Evolutionary conservation across 176 grass and related monocot genomes (phyloP), one percentile per base, ranked within the genome.

Genomic region (Aegilops longissima): DNA sequence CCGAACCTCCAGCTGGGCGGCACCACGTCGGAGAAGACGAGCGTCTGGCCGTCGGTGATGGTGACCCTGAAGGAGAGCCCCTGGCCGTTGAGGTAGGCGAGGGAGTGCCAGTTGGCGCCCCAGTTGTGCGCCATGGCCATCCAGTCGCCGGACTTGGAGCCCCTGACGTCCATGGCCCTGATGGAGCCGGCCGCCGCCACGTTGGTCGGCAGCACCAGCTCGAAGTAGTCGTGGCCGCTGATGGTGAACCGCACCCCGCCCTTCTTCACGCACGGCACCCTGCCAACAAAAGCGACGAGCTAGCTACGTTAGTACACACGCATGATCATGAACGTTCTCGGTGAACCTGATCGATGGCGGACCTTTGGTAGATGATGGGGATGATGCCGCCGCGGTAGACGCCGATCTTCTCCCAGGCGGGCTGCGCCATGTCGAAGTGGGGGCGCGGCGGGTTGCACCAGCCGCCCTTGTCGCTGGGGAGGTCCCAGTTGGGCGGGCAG

Each of bases 401-500:
- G 27, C 80, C 94, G 39, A 96, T 93, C 84, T 88, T 91, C 79
- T 96, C 89, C 89, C 89, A 96, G 2, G 94, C 87, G 1, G 94
- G 94, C 86, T 96, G 91, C 6, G 89, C 80, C 95, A 97, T 94
- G 76, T 91, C 90, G 72, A 92, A 92, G 77, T 92, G 90, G 0
- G 31, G 31, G 4, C 77, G 90, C 11, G 90, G 90, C 6, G 82
- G 90, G 61, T 92, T 92, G 63, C 90, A 92, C 86, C 90, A 92
- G 16, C 90, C 90, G 54, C 90, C 90, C 2, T 17, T 62, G 66
- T 92, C 20, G 12, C 72, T 76, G 20, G 83, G 72, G 4, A 66
- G 83, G 27, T 80, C 94, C 94, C 54, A 93, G 74, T 97, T 97
- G 33, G 92, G 92, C 9, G 92, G 95, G 54, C 95, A 94, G 80